Base-by-base conservation (phyloP, 2,329 filamentous ascomycete genomes). In the Paramyrothecium roridum region DNA sequence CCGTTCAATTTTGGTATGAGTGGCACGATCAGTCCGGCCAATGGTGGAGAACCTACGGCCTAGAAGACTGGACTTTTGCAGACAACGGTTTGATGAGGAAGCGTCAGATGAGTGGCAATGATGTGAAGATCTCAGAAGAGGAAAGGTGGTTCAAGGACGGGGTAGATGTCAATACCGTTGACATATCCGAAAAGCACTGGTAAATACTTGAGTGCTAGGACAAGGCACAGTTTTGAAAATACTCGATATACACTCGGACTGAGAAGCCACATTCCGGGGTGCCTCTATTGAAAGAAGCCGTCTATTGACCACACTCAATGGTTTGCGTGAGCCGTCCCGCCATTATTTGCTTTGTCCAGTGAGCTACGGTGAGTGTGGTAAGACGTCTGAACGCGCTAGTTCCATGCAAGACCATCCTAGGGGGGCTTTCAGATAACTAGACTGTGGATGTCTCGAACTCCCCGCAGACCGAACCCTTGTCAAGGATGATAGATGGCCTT, bases 1-100 rank as follows among this genome's bases (percentile, higher is more conserved):
- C 91, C 1, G 91, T 96, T 21, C 90, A 96, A 67, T 96, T 95
- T 70, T 96, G 91, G 91, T 96, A 93, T 65, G 88, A 96, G 71
- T 93, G 85, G 73, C 81, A 85, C 59, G 89, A 93, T 64, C 73
- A 73, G 8, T 63, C 78, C 2, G 87, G 88, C 40, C 85, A 90
- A 69, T 96, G 91, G 91, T 93, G 88, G 80, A 80, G 90, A n/a
- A 92, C 88, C 48, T 96, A 96, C 65, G 91, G 91, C 0, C 80
- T 96, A 12, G 88, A 91, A 66, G 87, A 91, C 66, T 91, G 88
- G 88, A 91, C 87, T 0, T 91, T 90, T 70, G 85, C 84, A 0
- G 76, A 80, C 1, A 82, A 89, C 62, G 88, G 88, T 0, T 73
- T 84, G 51, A 91, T 91, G 88, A 75, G 82, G 57, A 91, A 90